A percentile compares a stretch with the other conserved stretches of the same genome.
phyloP scores from a whole-genome alignment of 495 filamentous ascomycete genomes.

The Rusavskia elegans region DNA sequence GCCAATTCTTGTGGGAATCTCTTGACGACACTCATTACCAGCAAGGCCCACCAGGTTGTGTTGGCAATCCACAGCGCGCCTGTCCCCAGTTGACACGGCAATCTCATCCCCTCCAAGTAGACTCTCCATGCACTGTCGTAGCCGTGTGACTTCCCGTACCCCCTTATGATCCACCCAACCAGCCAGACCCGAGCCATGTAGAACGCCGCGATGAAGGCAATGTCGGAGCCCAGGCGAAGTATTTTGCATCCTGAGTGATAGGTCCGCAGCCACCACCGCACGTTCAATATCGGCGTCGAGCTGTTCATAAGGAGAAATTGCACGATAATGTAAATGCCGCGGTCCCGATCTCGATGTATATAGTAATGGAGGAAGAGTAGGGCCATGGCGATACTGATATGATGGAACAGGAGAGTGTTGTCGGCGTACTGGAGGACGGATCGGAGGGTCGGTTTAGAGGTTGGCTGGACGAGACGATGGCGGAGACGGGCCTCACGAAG shows the following conservation, averaged over 20 bases:
- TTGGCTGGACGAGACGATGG: not conserved
- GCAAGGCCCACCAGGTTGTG: slow-evolving; percentile 5
- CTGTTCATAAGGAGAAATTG: slow-evolving; percentile 17
- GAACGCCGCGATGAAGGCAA: slow-evolving; percentile 5
- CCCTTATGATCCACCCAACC: slow-evolving; percentile 5
- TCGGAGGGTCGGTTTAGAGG: not conserved
- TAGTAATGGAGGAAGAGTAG: slow-evolving; percentile 14
- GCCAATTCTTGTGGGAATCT: not conserved
- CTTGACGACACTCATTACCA: slow-evolving; percentile 4
- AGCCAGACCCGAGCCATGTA: slow-evolving; percentile 7
- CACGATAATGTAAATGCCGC: slow-evolving; percentile 15
- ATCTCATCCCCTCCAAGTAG: slow-evolving; percentile 4
- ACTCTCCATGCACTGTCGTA: slow-evolving; percentile 4
- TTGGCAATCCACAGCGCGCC: slow-evolving; percentile 9
- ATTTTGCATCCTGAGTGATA: not conserved
- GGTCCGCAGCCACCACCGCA: slow-evolving; percentile 9
- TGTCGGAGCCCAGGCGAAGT: not conserved
- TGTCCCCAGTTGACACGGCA: slow-evolving; percentile 10
- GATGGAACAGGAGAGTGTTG: slow-evolving; percentile 10
- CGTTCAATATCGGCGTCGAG: slow-evolving; percentile 10
- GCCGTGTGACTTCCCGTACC: slow-evolving; percentile 7
- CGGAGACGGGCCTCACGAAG: not conserved
- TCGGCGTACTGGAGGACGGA: not conserved
- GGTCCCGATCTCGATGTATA: slow-evolving; percentile 10
- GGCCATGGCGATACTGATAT: slow-evolving; percentile 9